A percentile compares a stretch with the other conserved stretches of the same genome.
Conservation (phyloP, 805 yeast genomes). For the Suhomyces sp. region DNA sequence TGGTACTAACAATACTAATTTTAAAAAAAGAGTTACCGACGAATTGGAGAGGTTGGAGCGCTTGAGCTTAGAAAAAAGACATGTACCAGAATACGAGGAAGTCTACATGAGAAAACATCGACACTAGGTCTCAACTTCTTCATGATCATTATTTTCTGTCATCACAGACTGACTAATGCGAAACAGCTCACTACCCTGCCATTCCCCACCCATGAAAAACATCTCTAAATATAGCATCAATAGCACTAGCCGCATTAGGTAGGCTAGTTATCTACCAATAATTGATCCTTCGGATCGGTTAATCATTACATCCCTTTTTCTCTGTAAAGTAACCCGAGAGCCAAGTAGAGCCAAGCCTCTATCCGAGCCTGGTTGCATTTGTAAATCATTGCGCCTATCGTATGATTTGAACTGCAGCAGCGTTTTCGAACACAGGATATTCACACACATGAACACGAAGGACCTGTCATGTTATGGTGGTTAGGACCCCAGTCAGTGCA, state of each 20-base stretch:
- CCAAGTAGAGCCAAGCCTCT: background rate
- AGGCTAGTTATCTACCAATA: background rate
- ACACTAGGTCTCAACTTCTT: background rate
- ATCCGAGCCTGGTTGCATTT: background rate
- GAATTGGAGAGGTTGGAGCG: conserved; percentile 41
- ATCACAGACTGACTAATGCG: background rate
- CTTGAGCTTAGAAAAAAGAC: conserved; percentile 34
- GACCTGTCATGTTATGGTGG: background rate
- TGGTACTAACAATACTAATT: conserved; percentile 1
- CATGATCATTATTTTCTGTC: background rate
- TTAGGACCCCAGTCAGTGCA: background rate
- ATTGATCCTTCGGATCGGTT: background rate
- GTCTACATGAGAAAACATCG: conserved; percentile 28
- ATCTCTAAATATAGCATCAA: background rate
- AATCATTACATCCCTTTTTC: background rate
- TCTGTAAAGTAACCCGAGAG: background rate
- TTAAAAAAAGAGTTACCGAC: conserved; percentile 38
- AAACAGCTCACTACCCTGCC: background rate
- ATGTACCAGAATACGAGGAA: conserved; percentile 42
- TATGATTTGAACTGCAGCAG: background rate
- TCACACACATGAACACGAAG: background rate
- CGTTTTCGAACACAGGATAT: background rate
- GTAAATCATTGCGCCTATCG: background rate
- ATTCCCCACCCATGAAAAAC: background rate
- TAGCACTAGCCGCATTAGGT: background rate